Conservation (phyloP, 306 rosid genomes). For the Gillenia trifoliata region DNA sequence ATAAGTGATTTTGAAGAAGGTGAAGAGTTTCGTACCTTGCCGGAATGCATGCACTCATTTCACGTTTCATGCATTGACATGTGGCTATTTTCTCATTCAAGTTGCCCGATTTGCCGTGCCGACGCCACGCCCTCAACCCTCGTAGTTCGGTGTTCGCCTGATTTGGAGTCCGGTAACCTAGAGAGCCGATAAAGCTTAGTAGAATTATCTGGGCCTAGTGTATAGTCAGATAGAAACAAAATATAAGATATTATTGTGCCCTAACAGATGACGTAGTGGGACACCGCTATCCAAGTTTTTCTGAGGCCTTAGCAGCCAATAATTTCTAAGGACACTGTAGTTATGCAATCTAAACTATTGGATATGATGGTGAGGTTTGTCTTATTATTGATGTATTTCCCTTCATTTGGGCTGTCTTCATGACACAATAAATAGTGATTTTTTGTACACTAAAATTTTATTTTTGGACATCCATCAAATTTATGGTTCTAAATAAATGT, state of each 20-base stretch:
- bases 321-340: background rate
- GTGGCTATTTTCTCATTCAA: constrained; percentile 61
- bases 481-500: too few relatives aligned
- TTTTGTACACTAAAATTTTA: too few relatives aligned
- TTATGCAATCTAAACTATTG: background rate
- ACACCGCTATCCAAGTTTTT: background rate
- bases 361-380: background rate
- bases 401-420: background rate
- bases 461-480: too few relatives aligned
- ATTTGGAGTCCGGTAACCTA: background rate
- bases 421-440: too few relatives aligned
- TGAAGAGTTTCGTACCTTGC: constrained; percentile 51
- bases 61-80: constrained; percentile 57
- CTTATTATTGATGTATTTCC: background rate
- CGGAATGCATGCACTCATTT: constrained; percentile 59
- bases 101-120: constrained; percentile 64
- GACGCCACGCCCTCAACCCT: constrained; percentile 10
- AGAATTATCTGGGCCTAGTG: background rate
- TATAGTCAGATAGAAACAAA: background rate
- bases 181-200: background rate
- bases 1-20: constrained; percentile 61
- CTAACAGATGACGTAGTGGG: too few relatives aligned
- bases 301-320: background rate
- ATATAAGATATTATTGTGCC: too few relatives aligned
- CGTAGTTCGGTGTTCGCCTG: background rate